phyloP scores from a whole-genome alignment of 192 early-diverging fungal genomes.

The Podila epicladia region DNA sequence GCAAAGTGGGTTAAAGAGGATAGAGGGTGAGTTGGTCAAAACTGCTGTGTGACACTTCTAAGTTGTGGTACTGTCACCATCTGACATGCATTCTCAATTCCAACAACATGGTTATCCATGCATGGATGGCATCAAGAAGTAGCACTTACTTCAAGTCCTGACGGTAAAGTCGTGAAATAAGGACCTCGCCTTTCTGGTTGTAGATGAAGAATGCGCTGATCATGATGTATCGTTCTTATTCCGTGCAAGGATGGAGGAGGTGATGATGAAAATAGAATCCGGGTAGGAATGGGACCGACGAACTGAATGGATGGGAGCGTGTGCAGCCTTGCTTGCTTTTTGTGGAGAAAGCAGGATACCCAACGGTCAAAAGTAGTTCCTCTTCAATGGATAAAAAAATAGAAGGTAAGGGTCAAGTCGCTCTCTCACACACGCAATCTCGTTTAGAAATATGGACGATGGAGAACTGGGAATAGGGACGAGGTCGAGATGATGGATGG shows the following conservation, averaged over 20 bases:
- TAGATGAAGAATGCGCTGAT: conserved; percentile 96
- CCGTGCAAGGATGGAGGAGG: neutral
- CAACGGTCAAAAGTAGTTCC: no score
- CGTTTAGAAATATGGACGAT: no score
- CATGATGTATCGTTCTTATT: conserved; percentile 61
- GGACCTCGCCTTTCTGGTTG: conserved; percentile 98
- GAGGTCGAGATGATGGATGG: neutral
- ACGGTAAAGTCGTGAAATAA: conserved; percentile 95
- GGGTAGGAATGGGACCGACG: neutral
- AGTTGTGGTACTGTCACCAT: no score
- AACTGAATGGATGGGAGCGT: neutral
- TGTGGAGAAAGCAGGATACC: no score
- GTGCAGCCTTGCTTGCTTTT: no score
- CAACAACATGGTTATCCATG: neutral
- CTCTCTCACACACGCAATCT: no score
- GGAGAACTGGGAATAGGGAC: neutral
- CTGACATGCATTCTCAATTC: neutral
- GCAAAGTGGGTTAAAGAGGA: neutral
- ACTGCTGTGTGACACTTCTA: no score
- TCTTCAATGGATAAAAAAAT: no score
- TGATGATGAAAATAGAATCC: neutral
- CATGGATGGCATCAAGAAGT: neutral
- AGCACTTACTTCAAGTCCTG: conserved; percentile 89
- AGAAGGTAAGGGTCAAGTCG: no score
- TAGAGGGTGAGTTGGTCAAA: neutral